These are phyloP conservation scores for Metschnikowia chrysomelidarum DNA, from an alignment of 805 yeast genomes.

Conservation along the genomic window DNA sequence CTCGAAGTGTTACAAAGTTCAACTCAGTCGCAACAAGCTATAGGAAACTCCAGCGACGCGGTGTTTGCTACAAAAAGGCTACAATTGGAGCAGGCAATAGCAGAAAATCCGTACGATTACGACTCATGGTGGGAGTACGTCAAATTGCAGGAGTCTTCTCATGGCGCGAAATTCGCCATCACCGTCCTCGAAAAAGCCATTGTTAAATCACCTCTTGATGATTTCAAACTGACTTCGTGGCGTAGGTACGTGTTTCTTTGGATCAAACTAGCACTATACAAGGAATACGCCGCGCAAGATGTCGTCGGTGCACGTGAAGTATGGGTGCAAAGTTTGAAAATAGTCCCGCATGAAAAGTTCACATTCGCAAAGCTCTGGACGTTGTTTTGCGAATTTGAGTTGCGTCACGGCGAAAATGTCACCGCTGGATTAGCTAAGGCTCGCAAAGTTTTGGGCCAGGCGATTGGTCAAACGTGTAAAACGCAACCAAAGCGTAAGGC, in stretches of 20 bases:
- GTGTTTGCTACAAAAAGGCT: conserved; percentile 53
- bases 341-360: conserved; percentile 58
- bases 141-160: conserved; percentile 44
- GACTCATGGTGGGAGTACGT: conserved; percentile 84
- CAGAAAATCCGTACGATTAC: conserved; percentile 52
- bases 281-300: conserved; percentile 50
- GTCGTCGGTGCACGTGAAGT: conserved; percentile 45
- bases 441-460: conserved; percentile 67
- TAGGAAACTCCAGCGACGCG: conserved; percentile 22
- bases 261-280: conserved; percentile 61
- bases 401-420: conserved; percentile 48
- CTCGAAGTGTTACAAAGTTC: conserved; percentile 31
- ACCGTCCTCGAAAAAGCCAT: conserved; percentile 48
- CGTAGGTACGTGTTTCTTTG: conserved; percentile 66
- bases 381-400: conserved; percentile 64
- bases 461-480: conserved; percentile 52
- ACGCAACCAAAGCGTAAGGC: conserved; percentile 55
- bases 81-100: conserved; percentile 50
- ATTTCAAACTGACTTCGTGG: conserved; percentile 49
- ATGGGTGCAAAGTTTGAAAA: conserved; percentile 48
- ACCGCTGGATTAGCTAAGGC: conserved; percentile 44
- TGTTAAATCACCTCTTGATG: conserved; percentile 32
- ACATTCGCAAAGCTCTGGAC: conserved; percentile 78
- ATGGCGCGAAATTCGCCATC: conserved; percentile 25
- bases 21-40: conserved; percentile 60